phyloP scores from a whole-genome alignment of 495 filamentous ascomycete genomes.

The Tuber aestivum region DNA sequence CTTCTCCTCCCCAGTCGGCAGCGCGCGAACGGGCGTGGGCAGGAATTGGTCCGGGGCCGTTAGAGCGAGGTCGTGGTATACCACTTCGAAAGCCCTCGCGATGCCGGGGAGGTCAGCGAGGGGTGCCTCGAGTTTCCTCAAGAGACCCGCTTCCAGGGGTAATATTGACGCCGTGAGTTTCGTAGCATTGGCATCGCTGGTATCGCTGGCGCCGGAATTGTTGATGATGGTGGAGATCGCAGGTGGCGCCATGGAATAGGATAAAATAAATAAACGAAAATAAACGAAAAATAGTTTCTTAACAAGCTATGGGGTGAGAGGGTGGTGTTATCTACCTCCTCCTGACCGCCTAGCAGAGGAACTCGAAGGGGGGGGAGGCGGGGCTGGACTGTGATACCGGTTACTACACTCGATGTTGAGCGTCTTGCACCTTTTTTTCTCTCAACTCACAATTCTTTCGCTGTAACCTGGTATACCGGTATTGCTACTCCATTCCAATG shows the following conservation, averaged over 20 bases:
- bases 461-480: background rate
- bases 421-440: too few species aligned
- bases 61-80: constrained; percentile 59
- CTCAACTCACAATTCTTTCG: background rate
- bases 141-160: constrained; percentile 15
- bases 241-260: constrained; percentile 37
- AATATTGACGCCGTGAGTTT: background rate
- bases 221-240: constrained; percentile 9
- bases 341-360: background rate
- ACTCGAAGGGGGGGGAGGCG: background rate
- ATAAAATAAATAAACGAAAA: too few species aligned
- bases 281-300: background rate
- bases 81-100: constrained; percentile 56
- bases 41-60: constrained; percentile 67
- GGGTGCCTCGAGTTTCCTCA: constrained; percentile 24
- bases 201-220: background rate
- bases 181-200: constrained; percentile 10
- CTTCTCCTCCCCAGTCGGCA: constrained; percentile 57
- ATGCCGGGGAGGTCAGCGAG: constrained; percentile 52
- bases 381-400: background rate
- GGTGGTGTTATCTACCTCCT: constrained; percentile 23
- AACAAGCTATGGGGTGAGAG: background rate
- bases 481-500: background rate
- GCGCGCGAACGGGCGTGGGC: constrained; percentile 68
- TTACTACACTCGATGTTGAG: background rate